Conservation (phyloP, 306 rosid genomes). For the Dalbergia oliveri region DNA sequence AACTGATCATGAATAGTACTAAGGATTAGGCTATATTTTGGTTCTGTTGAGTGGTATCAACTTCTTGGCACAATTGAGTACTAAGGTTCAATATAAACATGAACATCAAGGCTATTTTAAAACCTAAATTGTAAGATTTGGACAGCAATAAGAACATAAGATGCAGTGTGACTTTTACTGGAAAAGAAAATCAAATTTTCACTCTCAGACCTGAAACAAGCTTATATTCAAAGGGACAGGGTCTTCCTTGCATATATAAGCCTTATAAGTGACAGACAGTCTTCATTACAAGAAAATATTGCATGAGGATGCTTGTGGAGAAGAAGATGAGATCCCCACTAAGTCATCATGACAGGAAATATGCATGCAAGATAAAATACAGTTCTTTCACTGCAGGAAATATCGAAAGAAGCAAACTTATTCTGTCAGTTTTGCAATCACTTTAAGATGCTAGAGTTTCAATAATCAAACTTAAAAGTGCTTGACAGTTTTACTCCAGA, state of each 20-base stretch:
- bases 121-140: constrained; percentile 15
- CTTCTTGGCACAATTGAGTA: constrained; percentile 23
- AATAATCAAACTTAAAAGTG: constrained; percentile 16
- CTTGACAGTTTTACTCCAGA: constrained; percentile 9
- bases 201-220: constrained; percentile 22
- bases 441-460: background rate
- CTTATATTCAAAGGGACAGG: constrained; percentile 1
- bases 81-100: constrained; percentile 22
- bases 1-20: constrained; percentile 11
- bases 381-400: constrained; percentile 11
- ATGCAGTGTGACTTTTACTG: background rate
- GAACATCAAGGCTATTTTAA: constrained; percentile 34
- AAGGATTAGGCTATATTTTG: constrained; percentile 27
- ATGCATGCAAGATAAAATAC: background rate
- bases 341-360: constrained; percentile 18
- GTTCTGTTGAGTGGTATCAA: background rate
- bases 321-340: constrained; percentile 31
- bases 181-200: constrained; percentile 26
- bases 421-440: constrained; percentile 23
- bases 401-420: constrained; percentile 12
- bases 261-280: constrained; percentile 21
- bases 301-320: constrained; percentile 25
- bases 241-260: background rate
- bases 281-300: background rate
- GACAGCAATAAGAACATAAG: constrained; percentile 9